These are phyloP conservation scores for Euphorbia tirucalli DNA, from an alignment of 345 rosid genomes.

Conservation along the genomic window DNA sequence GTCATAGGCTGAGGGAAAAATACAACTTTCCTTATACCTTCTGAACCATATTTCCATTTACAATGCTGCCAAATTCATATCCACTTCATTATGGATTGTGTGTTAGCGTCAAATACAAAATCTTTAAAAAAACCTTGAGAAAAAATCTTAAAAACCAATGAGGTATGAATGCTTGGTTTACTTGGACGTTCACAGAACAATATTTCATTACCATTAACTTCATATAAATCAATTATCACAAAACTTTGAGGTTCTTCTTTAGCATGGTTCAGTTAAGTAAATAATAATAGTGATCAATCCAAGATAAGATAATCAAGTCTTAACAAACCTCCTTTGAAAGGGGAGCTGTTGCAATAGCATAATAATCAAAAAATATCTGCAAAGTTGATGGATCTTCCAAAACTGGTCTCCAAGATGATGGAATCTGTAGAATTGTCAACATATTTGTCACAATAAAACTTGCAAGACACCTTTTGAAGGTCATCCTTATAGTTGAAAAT, in stretches of 20 bases:
- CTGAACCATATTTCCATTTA: background rate
- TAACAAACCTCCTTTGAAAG: constrained; percentile 89
- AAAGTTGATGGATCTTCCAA: constrained; percentile 90
- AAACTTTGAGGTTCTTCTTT: background rate
- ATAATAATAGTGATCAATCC: background rate
- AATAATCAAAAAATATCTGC: constrained; percentile 95
- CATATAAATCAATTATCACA: background rate
- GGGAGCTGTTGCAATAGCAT: constrained; percentile 67
- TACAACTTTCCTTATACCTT: background rate
- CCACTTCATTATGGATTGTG: background rate
- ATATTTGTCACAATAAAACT: constrained; percentile 14
- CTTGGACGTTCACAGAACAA: background rate
- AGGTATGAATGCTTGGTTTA: background rate
- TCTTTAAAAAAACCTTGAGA: background rate
- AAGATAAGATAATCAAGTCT: background rate
- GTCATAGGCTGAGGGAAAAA: background rate
- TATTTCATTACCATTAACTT: background rate
- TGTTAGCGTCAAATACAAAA: background rate
- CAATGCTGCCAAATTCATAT: too few relatives aligned
- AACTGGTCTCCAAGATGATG: constrained; percentile 81
- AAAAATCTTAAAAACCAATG: background rate
- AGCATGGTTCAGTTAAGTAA: background rate
- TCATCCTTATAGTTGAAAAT: constrained; percentile 8
- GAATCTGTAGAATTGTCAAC: constrained; percentile 53
- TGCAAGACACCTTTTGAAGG: constrained; percentile 1